phyloP scores from a whole-genome alignment of 805 yeast species.

The Teunomyces kruisii region DNA sequence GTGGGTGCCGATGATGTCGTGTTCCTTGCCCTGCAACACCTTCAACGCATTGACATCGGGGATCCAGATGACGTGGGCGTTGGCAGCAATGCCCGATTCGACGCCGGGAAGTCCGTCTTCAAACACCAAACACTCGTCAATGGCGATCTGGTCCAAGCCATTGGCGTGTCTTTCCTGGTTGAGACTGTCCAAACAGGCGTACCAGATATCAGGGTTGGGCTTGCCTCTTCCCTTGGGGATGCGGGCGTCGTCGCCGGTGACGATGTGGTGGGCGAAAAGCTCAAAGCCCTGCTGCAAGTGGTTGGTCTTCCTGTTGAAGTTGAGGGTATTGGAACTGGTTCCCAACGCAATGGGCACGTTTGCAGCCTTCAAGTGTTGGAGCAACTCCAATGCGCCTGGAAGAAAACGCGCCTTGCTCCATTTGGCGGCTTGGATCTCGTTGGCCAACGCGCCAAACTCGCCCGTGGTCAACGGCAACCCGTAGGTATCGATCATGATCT shows the following conservation, averaged over 20 bases:
- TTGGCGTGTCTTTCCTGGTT: slow-evolving; percentile 51
- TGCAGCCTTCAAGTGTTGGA: slow-evolving; percentile 50
- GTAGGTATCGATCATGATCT: slow-evolving; percentile 64
- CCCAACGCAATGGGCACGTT: slow-evolving; percentile 85
- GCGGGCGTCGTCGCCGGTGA: slow-evolving; percentile 87
- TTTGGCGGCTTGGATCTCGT: slow-evolving; percentile 50
- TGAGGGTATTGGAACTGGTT: slow-evolving; percentile 69
- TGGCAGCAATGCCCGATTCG: slow-evolving; percentile 76
- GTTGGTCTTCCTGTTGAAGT: slow-evolving; percentile 68
- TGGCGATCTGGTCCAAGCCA: slow-evolving; percentile 49
- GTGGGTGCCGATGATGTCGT: slow-evolving; percentile 49
- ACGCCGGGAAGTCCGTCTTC: slow-evolving; percentile 97
- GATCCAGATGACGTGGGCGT: slow-evolving; percentile 89
- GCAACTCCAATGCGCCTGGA: slow-evolving; percentile 81
- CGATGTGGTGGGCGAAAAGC: slow-evolving; percentile 60
- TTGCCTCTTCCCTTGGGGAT: slow-evolving; percentile 87
- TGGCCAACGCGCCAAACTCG: slow-evolving; percentile 54
- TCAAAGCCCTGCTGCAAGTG: slow-evolving; percentile 66
- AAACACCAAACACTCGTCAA: slow-evolving; percentile 83
- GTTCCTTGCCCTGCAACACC: slow-evolving; percentile 51
- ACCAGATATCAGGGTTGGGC: slow-evolving; percentile 94
- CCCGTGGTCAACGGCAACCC: slow-evolving; percentile 64
- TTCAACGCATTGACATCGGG: slow-evolving; percentile 76
- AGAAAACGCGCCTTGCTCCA: slow-evolving; percentile 70
- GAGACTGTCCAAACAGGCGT: slow-evolving; percentile 67